A percentile compares a stretch with the other conserved stretches of the same genome.
Conservation (phyloP, 139 green algal genomes). For the Haematococcus sp. region DNA sequence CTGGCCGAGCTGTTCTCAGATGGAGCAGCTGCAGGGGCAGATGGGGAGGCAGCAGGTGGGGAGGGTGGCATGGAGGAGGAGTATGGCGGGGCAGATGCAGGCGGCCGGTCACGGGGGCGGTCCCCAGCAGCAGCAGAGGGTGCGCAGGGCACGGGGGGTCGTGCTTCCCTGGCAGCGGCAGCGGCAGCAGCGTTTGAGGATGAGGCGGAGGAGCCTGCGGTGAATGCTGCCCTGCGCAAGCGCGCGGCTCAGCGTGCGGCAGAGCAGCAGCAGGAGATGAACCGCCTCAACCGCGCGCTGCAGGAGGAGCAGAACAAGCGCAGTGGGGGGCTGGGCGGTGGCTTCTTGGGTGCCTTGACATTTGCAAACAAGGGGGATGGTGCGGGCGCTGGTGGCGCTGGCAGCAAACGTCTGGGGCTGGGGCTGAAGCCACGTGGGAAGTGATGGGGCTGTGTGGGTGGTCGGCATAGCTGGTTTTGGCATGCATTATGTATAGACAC, state of each 20-base stretch:
- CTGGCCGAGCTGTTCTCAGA: constrained; percentile 29
- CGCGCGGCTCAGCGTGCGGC: constrained; percentile 7
- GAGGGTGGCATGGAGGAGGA: background rate
- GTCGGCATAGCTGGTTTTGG: too few relatives aligned
- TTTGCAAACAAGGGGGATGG: constrained; percentile 1
- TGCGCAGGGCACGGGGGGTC: too few relatives aligned
- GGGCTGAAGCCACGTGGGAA: background rate
- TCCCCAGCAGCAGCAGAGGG: background rate
- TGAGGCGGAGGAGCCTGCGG: background rate
- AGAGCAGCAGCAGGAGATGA: background rate
- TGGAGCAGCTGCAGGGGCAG: background rate
- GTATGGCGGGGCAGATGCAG: background rate
- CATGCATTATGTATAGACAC: too few relatives aligned
- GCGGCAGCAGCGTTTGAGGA: background rate
- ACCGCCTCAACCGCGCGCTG: constrained; percentile 15
- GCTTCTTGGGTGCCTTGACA: constrained; percentile 16
- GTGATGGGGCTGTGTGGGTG: background rate
- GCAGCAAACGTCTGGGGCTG: background rate
- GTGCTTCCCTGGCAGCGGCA: background rate
- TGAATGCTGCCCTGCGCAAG: constrained; percentile 8
- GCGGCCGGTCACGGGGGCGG: background rate
- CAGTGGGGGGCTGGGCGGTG: background rate
- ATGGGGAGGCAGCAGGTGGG: background rate
- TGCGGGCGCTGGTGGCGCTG: background rate
- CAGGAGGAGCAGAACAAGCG: constrained; percentile 20